phyloP scores from a whole-genome alignment of 352 stramenopile species.

The Pythium diclinum region DNA sequence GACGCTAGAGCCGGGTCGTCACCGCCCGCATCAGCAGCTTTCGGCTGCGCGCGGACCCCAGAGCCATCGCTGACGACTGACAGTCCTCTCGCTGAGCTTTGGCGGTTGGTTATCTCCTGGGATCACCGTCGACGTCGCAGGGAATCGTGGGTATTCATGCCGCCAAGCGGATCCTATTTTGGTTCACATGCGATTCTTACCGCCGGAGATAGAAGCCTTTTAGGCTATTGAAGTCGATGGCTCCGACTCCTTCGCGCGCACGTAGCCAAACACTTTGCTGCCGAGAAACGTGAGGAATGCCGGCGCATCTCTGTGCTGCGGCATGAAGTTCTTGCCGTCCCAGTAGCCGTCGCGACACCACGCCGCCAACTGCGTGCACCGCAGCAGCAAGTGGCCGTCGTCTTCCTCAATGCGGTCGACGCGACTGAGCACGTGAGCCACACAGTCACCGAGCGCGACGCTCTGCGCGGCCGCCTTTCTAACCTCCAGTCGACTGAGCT shows the following conservation, averaged over 20 bases:
- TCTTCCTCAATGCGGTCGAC: constrained; percentile 62
- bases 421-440: constrained; percentile 67
- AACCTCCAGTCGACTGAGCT: constrained; percentile 38
- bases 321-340: constrained; percentile 79
- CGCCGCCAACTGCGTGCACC: constrained; percentile 61
- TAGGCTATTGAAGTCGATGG: neutral
- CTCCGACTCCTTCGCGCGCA: constrained; percentile 19
- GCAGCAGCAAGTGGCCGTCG: constrained; percentile 68
- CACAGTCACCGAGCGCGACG: constrained; percentile 51
- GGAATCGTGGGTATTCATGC: neutral
- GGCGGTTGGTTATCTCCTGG: neutral
- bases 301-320: constrained; percentile 24
- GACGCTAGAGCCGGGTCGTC: neutral
- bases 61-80: neutral
- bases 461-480: constrained; percentile 26
- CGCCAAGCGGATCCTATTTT: neutral
- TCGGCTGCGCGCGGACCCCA: neutral
- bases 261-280: constrained; percentile 73
- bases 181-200: neutral
- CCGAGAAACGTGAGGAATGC: constrained; percentile 84
- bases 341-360: constrained; percentile 66
- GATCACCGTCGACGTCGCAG: neutral
- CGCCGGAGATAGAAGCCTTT: too few relatives aligned
- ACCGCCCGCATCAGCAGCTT: neutral
- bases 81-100: too few relatives aligned